Base-by-base conservation (phyloP, 805 yeast species). In the Myxozyma mucilagina region DNA sequence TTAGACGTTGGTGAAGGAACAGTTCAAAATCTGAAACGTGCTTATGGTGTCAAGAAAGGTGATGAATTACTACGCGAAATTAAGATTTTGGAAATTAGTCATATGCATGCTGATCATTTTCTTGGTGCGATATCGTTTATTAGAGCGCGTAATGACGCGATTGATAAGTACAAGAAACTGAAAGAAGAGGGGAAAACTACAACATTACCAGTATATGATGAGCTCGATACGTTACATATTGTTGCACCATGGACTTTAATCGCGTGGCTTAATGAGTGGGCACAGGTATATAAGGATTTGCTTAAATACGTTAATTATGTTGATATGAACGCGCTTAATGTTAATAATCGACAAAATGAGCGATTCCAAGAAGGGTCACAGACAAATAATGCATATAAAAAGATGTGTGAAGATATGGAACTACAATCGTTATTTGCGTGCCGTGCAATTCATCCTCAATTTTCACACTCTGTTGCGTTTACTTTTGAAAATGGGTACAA, bases 1-100 rank as follows among this genome's bases (percentile, higher is more conserved):
- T 75, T 94, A 41, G 99, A 94, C 74, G 96, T 94, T n/a, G 99
- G 99, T 16, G 99, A 94, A 71, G 91, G 90, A 61, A 90, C 98
- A 0, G 69, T 87, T 24, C 97, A 96, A 1, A 75, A 89, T 0
- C 73, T 94, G 63, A 72, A 76, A 36, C 81, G 98, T 66, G 77
- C 83, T 59, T 84, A 84, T 63, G 85, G 86, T 0, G 76, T 78
- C 9, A 76, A 75, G 1, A 79, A 80, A 16, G 64, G 78, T 1
- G 68, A 69, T 1, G 69, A 71, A 24, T 73, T 87, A 1, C 78
- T 92, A 64, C 66, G 74, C 44, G 96, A 92, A 68, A 74, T 92
- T 59, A 76, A 81, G 36, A 60, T 89, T 56, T 76, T 93, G 20
- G 89, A 83, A 69, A 76, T 94, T 56, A 87, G 96, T 67, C 99